Conservation (phyloP, 176 grass and related monocot genomes). For the Puya raimondii region DNA sequence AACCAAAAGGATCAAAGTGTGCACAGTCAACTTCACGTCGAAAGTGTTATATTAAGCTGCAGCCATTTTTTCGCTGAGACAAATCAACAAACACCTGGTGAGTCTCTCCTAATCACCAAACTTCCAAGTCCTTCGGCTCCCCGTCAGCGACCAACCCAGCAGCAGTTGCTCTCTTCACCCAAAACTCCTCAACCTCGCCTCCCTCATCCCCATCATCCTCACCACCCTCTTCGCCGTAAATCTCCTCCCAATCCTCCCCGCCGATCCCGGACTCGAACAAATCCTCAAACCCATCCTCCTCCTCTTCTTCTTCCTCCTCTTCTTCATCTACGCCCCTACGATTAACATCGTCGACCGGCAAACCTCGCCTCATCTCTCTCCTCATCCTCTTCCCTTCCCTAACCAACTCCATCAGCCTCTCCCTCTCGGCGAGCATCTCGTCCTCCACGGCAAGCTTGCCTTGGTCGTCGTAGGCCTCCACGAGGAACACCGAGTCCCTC, state of each 20-base stretch:
- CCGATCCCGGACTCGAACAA: constrained; percentile 43
- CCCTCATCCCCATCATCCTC: constrained; percentile 28
- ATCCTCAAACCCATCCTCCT: constrained; percentile 44
- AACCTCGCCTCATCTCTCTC: constrained; percentile 32
- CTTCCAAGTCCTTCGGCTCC: constrained; percentile 28
- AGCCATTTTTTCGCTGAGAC: not conserved
- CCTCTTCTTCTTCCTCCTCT: constrained; percentile 11
- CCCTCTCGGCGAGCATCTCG: constrained; percentile 49
- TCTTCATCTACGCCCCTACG: constrained; percentile 20
- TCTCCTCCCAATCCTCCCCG: constrained; percentile 60
- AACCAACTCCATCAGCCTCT: constrained; percentile 52
- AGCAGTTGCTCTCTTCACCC: constrained; percentile 58
- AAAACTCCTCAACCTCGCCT: constrained; percentile 56
- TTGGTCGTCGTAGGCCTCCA: constrained; percentile 56
- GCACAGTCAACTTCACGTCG: too few species aligned
- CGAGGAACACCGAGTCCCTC: constrained; percentile 59
- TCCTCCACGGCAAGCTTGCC: constrained; percentile 62
- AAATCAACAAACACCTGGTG: not conserved
- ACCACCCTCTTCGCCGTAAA: constrained; percentile 13
- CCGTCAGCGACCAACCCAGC: constrained; percentile 30
- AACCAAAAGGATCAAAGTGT: too few species aligned
- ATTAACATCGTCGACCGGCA: not conserved
- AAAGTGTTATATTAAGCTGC: not conserved
- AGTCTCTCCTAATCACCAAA: constrained; percentile 42
- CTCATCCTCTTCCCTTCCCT: constrained; percentile 51